Percentiles rank a stretch among this genome's conserved stretches.
Conservation (phyloP, 495 filamentous ascomycete species). For the Podospora australis region DNA sequence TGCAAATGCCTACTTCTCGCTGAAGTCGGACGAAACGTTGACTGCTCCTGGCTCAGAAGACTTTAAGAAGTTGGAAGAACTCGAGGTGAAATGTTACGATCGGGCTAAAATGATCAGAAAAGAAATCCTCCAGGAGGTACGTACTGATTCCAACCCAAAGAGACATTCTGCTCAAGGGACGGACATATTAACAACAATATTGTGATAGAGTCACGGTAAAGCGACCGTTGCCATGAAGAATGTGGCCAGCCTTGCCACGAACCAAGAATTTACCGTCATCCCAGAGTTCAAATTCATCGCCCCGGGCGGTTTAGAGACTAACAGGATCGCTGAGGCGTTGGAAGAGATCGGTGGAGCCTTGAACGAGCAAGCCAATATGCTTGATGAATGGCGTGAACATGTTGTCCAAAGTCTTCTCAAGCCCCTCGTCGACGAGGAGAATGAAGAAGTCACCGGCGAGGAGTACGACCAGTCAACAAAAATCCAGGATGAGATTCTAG, state of each 20-base stretch:
- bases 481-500: constrained; percentile 74
- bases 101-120: constrained; percentile 66
- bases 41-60: constrained; percentile 58
- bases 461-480: constrained; percentile 85
- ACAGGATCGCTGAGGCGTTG: constrained; percentile 23
- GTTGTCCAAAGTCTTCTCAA: constrained; percentile 63
- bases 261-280: constrained; percentile 56
- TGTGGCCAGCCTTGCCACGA: constrained; percentile 37
- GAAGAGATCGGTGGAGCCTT: constrained; percentile 44
- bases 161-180: no score
- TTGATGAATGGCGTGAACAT: constrained; percentile 66
- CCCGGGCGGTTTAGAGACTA: constrained; percentile 31
- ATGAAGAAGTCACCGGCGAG: constrained; percentile 69
- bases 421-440: constrained; percentile 77
- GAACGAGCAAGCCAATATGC: constrained; percentile 60
- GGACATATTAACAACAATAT: no score
- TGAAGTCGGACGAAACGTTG: constrained; percentile 60
- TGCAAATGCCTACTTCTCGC: constrained; percentile 74
- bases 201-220: constrained; percentile 24
- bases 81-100: constrained; percentile 69
- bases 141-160: no score
- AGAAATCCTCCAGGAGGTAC: constrained; percentile 58
- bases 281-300: constrained; percentile 39
- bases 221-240: constrained; percentile 38
- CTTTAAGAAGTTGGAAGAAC: constrained; percentile 56